Evolutionary conservation across 169 alveolate species (phyloP).

Genomic region (Eimeria brunetti): DNA sequence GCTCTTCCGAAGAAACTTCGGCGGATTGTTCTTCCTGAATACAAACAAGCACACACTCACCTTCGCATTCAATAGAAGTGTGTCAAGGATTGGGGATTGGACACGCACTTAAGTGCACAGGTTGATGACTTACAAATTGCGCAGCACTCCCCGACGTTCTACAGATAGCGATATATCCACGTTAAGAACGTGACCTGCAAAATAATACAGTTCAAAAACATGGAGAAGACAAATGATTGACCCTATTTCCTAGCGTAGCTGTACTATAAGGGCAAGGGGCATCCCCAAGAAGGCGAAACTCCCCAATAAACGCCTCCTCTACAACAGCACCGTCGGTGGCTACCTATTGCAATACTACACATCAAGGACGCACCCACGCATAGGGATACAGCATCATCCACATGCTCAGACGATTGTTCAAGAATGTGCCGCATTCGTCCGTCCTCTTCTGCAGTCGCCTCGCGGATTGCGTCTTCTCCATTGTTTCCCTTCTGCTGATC

Average conservation of each 20-base stretch:
- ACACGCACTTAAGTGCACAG: not conserved
- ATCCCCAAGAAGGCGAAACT: not conserved
- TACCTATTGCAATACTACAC: not conserved
- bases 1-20: slow-evolving; percentile 66
- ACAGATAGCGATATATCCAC: slow-evolving; percentile 48
- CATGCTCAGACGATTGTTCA: not conserved
- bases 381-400: slow-evolving; percentile 42
- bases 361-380: slow-evolving; percentile 47
- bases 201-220: not conserved
- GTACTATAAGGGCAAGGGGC: not conserved
- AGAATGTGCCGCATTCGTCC: slow-evolving; percentile 8
- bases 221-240: not conserved
- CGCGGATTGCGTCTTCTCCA: slow-evolving; percentile 40
- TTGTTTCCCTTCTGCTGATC: not conserved
- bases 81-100: not conserved
- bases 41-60: not conserved
- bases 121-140: slow-evolving; percentile 25
- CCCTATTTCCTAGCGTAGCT: not conserved
- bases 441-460: slow-evolving; percentile 36
- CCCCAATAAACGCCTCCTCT: not conserved
- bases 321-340: not conserved
- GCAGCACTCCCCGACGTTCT: slow-evolving; percentile 50
- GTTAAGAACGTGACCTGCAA: slow-evolving; percentile 49
- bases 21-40: slow-evolving; percentile 51
- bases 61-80: too few species aligned